Evolutionary conservation across 1,284 basidiomycete species (phyloP), one percentile per base, ranked within the genome.

Genomic region (Sphagnurus paluster): DNA sequence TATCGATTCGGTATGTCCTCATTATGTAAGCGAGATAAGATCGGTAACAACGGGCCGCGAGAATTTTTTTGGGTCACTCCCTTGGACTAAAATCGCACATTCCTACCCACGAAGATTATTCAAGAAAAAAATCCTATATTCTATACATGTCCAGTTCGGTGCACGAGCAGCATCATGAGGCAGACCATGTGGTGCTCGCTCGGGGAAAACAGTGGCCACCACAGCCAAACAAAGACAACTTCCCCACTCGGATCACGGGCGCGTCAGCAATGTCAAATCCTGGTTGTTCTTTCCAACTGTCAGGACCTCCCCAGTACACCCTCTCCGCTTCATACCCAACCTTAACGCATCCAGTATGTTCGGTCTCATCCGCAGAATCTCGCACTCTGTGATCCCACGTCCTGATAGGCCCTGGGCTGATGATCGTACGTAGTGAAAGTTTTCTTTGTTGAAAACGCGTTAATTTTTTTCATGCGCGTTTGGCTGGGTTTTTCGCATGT

Each of bases 321-420:
- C 13, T 11, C 26, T 16, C 13, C 29, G 17, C 2, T 5, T 30
- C 7, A 10, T 30, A 14, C 17, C 21, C 14, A 7, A 45, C 33
- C 17, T 16, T 35, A 3, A 16, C 35, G 20, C 26, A 38, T 42
- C 39, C 30, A 30, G 30, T 41, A 87, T 88, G 85, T 86, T 84
- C 66, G 75, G 76, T 52, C 71, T 89, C 53, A 69, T 89, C 54
- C 75, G 85, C 52, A 80, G 84, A 32, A 81, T 88, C 44, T 87
- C 85, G 0, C 74, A 76, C 55, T 80, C 80, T n/a, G 72, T 87
- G 25, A 78, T 86, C 56, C 80, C 81, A 23, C 77, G 84, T 44
- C 75, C 80, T 23, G 85, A 88, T 64, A 72, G 82, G 48, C 82
- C 83, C 36, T 87, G 84, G 84, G 74, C 75, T 53, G 84, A 87